Percentiles rank a stretch among this genome's conserved stretches.
phyloP scores from a whole-genome alignment of 2,329 filamentous ascomycete genomes.

The Clonostachys sp. region DNA sequence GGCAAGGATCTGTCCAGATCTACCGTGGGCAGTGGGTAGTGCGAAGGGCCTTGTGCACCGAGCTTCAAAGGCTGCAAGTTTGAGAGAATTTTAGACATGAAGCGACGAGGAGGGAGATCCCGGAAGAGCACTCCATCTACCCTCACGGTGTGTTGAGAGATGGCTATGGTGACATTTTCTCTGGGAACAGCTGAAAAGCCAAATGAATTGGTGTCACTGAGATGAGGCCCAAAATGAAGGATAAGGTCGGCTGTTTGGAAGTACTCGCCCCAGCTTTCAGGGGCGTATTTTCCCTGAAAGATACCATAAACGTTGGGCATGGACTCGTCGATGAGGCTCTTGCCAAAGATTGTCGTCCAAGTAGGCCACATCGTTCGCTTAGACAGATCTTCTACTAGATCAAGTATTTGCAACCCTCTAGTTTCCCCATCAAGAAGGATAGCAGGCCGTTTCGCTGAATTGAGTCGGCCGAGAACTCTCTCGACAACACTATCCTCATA shows the following conservation, averaged over 20 bases:
- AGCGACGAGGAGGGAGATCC: conserved; percentile 55
- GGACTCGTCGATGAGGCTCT: conserved; percentile 77
- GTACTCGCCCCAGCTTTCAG: conserved; percentile 29
- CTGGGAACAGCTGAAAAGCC: conserved; percentile 28
- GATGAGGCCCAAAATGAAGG: conserved; percentile 38
- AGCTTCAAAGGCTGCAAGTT: too few species aligned
- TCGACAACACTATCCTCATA: conserved; percentile 73
- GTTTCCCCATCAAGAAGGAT: conserved; percentile 82
- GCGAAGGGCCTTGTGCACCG: too few species aligned
- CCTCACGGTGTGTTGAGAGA: too few species aligned
- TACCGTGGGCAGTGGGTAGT: too few species aligned
- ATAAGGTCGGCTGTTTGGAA: conserved; percentile 36
- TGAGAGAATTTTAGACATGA: conserved; percentile 16
- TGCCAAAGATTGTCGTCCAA: conserved; percentile 89
- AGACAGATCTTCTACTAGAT: conserved; percentile 69
- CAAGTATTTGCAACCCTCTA: conserved; percentile 67
- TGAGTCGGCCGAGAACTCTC: conserved; percentile 68
- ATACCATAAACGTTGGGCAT: conserved; percentile 74
- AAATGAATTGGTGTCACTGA: conserved; percentile 40
- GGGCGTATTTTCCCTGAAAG: conserved; percentile 74
- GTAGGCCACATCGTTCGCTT: conserved; percentile 71
- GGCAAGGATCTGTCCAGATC: too few species aligned
- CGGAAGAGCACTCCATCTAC: conserved; percentile 1
- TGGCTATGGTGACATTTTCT: too few species aligned
- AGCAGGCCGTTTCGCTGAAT: conserved; percentile 68